Evolutionary conservation across 306 rosid species (phyloP), one percentile per base, ranked within the genome.

Genomic region (Vigna unguiculata): DNA sequence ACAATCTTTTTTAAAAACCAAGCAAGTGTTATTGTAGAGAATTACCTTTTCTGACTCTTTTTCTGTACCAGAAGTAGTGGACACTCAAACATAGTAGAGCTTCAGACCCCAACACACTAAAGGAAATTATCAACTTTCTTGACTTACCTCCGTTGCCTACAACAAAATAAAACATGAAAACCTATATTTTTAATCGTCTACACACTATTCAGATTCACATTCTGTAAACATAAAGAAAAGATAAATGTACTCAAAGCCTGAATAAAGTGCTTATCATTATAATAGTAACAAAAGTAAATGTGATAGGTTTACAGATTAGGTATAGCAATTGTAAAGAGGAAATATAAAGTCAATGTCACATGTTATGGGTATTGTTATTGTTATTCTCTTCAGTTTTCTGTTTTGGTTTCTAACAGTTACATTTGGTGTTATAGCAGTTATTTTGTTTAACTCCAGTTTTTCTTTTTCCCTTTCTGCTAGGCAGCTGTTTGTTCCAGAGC

Each of bases 51-150:
- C 14, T 16, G 10, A 9, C 21, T 15, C 49, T 11, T 16, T 53
- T 68, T 20, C 65, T 76, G 20, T 38, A 3, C 72, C 76, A 48
- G 40, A 3, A 74, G 59, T 13, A 81, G 77, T 68, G 75, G 19
- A 49, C 48, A 48, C 71, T 45, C 45, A 49, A 55, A 36, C 47
- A 21, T 13, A 80, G 47, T 13, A 80, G 16, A 67, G 65, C 76
- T 67, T 58, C 65, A 20, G 21, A 24, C 28, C 55, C 71, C 16
- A 67, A 1, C 22, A 55, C 76, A 48, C 65, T 80, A 22, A 80
- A 41, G 61, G 2, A 9, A 45, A 80, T 72, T 38, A 65, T 80
- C 52, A 72, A 14, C 61, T 36, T 54, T 54, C 41, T 80, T 8
- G 52, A 43, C 17, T 45, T 45, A 15, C 83, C 61, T 45, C n/a